These are phyloP conservation scores for Xylariaceae sp. DNA, from an alignment of 2,329 filamentous ascomycete species.

Conservation along the genomic window DNA sequence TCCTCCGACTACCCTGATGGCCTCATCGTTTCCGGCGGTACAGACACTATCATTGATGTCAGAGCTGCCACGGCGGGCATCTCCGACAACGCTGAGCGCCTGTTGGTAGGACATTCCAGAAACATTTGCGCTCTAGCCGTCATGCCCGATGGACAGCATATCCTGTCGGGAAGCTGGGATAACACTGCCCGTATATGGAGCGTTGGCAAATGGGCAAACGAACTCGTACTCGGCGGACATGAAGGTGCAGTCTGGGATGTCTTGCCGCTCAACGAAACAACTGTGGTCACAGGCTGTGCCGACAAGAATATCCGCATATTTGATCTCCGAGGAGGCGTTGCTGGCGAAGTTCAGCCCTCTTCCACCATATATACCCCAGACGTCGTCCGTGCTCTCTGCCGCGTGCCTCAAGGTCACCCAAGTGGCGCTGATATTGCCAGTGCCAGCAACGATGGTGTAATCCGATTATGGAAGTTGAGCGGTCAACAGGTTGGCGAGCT, in stretches of 20 bases:
- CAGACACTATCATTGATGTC: constrained; percentile 90
- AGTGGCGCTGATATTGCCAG: constrained; percentile 91
- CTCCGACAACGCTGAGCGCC: constrained; percentile 74
- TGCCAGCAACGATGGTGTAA: constrained; percentile 85
- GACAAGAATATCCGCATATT: constrained; percentile 88
- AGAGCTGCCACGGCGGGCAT: constrained; percentile 64
- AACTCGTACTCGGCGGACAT: constrained; percentile 69
- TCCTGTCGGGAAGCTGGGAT: constrained; percentile 95
- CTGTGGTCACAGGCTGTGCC: constrained; percentile 85
- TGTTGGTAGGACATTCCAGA: constrained; percentile 79
- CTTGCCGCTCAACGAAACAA: constrained; percentile 72
- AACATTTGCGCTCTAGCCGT: constrained; percentile 88
- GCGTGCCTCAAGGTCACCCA: constrained; percentile 68
- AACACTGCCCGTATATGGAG: constrained; percentile 81
- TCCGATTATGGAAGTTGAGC: constrained; percentile 80
- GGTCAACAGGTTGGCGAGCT: constrained; percentile 74
- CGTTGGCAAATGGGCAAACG: constrained; percentile 78
- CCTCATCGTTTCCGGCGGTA: constrained; percentile 80
- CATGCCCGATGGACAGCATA: constrained; percentile 63
- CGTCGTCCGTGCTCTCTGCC: constrained; percentile 83
- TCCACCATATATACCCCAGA: constrained; percentile 65
- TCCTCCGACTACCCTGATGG: constrained; percentile 68
- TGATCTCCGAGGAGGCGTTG: constrained; percentile 59
- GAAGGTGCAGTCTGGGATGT: constrained; percentile 84
- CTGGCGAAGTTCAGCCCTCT: constrained; percentile 45